Evolutionary conservation across 2,329 filamentous ascomycete species (phyloP).

Genomic region (Cryoendolithus antarcticus): DNA sequence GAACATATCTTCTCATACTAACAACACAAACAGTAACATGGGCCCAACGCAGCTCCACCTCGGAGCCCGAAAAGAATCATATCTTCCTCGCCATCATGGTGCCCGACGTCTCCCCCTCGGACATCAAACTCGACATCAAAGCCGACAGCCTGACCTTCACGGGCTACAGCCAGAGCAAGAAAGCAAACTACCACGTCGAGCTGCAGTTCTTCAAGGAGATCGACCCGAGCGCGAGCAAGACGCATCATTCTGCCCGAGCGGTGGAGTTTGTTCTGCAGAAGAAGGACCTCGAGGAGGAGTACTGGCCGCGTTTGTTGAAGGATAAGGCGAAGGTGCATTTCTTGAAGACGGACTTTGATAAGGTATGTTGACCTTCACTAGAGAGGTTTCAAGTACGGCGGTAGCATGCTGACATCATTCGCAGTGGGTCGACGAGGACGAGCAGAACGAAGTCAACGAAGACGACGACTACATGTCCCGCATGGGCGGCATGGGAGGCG

Average conservation of each 20-base stretch:
- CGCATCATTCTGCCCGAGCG: slow-evolving; percentile 77
- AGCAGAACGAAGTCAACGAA: slow-evolving; percentile 81
- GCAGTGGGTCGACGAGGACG: slow-evolving; percentile 92
- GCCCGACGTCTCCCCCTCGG: slow-evolving; percentile 64
- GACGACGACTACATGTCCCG: slow-evolving; percentile 53
- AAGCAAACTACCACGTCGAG: slow-evolving; percentile 73
- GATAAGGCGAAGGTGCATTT: slow-evolving; percentile 81
- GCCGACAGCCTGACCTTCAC: slow-evolving; percentile 66
- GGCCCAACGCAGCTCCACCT: slow-evolving; percentile 84
- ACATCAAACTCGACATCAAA: slow-evolving; percentile 74
- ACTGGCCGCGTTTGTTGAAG: slow-evolving; percentile 93
- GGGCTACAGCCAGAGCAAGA: slow-evolving; percentile 71
- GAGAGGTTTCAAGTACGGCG: no score
- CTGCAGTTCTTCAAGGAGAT: slow-evolving; percentile 87
- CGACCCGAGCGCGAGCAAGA: slow-evolving; percentile 70
- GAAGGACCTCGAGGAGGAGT: slow-evolving; percentile 90
- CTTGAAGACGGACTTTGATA: slow-evolving; percentile 97
- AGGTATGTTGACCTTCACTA: slow-evolving; percentile 43
- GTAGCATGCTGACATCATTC: no score
- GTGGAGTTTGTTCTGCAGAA: slow-evolving; percentile 87
- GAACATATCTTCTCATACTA: no score
- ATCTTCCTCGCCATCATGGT: slow-evolving; percentile 87
- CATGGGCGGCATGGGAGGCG: slow-evolving; percentile 37
- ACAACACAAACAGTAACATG: slow-evolving; percentile 60
- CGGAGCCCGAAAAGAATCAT: slow-evolving; percentile 79